These are phyloP conservation scores for Myriangium duriaei DNA, from an alignment of 2,329 filamentous ascomycete species.

Conservation along the genomic window DNA sequence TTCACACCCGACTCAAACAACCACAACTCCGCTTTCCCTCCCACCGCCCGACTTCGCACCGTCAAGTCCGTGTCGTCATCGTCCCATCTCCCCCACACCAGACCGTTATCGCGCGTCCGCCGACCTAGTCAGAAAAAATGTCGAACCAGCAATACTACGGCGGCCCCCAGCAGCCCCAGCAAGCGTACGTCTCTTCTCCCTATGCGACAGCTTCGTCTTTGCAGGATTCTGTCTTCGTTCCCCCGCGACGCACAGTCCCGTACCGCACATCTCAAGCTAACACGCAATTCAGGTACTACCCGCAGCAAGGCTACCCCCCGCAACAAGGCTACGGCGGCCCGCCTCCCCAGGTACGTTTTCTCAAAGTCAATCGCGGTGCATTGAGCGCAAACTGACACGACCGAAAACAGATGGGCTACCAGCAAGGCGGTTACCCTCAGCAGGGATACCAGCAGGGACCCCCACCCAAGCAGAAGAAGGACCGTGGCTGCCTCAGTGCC, in stretches of 20 bases:
- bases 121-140: conserved; percentile 24
- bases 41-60: no score
- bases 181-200: conserved; percentile 22
- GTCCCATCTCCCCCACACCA: no score
- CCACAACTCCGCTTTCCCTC: no score
- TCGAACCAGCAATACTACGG: conserved; percentile 31
- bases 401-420: conserved; percentile 13
- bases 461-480: conserved; percentile 32
- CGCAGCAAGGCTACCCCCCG: conserved; percentile 18
- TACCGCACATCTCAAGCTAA: conserved; percentile 4
- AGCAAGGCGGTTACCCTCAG: conserved; percentile 15
- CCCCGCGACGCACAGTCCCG: conserved; percentile 1
- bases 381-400: conserved; percentile 1
- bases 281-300: conserved; percentile 18
- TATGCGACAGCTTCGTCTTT: conserved; percentile 1
- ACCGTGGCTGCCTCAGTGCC: conserved; percentile 38
- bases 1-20: no score
- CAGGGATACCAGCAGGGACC: conserved; percentile 34
- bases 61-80: no score
- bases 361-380: conserved; percentile 11
- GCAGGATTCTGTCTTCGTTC: conserved; percentile 1
- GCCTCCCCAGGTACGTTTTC: conserved; percentile 17
- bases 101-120: no score
- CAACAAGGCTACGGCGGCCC: conserved; percentile 19
- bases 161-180: conserved; percentile 27